phyloP scores from a whole-genome alignment of 345 rosid species.

The Pistacia vera region DNA sequence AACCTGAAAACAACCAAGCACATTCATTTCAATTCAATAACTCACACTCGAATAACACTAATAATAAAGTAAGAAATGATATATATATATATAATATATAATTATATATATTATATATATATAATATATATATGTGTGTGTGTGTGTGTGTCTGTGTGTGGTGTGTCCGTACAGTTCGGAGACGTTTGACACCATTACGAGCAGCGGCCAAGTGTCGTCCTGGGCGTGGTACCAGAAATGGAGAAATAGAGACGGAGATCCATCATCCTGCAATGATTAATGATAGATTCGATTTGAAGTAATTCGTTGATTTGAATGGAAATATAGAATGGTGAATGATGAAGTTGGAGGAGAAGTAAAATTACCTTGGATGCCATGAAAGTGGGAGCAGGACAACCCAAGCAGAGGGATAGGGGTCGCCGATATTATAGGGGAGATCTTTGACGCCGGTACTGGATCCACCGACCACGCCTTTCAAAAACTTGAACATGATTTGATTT shows the following conservation, averaged over 20 bases:
- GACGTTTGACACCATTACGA: constrained; percentile 97
- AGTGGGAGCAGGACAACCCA: constrained; percentile 98
- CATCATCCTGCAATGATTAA: constrained; percentile 73
- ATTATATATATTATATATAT: too few relatives aligned
- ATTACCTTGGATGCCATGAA: constrained; percentile 90
- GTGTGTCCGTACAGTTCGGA: constrained; percentile 84
- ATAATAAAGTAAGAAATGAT: background rate
- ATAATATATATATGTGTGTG: too few relatives aligned
- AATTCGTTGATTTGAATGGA: background rate
- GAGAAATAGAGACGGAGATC: constrained; percentile 91
- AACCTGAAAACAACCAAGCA: constrained; percentile 49
- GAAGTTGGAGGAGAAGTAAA: background rate
- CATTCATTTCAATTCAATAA: background rate
- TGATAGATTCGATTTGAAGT: background rate
- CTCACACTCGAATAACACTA: too few relatives aligned
- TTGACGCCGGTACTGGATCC: constrained; percentile 96
- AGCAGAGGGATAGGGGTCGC: constrained; percentile 84
- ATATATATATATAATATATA: too few relatives aligned
- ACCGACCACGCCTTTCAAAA: constrained; percentile 86
- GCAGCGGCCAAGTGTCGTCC: constrained; percentile 94
- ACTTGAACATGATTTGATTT: constrained; percentile 64
- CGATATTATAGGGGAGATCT: constrained; percentile 94
- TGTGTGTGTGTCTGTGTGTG: too few relatives aligned
- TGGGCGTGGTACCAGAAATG: constrained; percentile 78
- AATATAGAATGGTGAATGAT: background rate